These are phyloP conservation scores for Boletus eberwhitei DNA, from an alignment of 768 basidiomycete species.

Conservation along the genomic window DNA sequence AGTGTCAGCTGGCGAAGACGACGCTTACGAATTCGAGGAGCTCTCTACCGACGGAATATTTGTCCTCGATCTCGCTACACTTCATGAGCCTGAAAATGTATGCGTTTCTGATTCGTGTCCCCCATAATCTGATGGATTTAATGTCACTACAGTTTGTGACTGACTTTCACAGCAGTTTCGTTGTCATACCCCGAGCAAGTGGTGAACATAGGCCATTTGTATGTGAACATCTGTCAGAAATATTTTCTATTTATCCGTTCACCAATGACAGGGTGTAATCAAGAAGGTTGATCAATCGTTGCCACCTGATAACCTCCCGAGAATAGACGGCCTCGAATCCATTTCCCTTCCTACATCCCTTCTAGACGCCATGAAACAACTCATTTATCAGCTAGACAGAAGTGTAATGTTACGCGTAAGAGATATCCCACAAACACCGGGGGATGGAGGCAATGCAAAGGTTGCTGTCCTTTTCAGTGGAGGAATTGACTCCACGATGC, in stretches of 20 bases:
- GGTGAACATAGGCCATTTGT: conserved; percentile 21
- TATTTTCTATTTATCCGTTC: not conserved
- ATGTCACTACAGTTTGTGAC: conserved; percentile 16
- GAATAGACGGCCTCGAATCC: conserved; percentile 17
- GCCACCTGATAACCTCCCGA: conserved; percentile 43
- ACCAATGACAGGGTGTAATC: conserved; percentile 39
- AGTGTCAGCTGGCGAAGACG: conserved; percentile 50
- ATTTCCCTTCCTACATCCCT: conserved; percentile 32
- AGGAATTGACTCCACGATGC: conserved; percentile 87
- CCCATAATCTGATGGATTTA: not conserved
- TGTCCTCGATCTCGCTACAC: conserved; percentile 43
- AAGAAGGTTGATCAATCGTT: conserved; percentile 45
- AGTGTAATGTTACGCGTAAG: conserved; percentile 69
- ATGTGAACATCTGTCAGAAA: conserved; percentile 5
- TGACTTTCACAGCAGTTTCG: conserved; percentile 19
- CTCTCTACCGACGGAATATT: conserved; percentile 56
- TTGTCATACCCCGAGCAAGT: conserved; percentile 20
- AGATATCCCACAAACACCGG: conserved; percentile 57
- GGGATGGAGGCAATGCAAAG: conserved; percentile 41
- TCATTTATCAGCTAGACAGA: conserved; percentile 53
- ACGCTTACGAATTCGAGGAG: conserved; percentile 56
- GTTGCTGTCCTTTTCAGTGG: conserved; percentile 92
- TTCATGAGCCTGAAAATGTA: conserved; percentile 28
- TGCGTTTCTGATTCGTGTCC: not conserved
- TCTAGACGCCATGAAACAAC: conserved; percentile 41